Base-by-base conservation (phyloP, 495 filamentous ascomycete species). In the Cercophora sp. region DNA sequence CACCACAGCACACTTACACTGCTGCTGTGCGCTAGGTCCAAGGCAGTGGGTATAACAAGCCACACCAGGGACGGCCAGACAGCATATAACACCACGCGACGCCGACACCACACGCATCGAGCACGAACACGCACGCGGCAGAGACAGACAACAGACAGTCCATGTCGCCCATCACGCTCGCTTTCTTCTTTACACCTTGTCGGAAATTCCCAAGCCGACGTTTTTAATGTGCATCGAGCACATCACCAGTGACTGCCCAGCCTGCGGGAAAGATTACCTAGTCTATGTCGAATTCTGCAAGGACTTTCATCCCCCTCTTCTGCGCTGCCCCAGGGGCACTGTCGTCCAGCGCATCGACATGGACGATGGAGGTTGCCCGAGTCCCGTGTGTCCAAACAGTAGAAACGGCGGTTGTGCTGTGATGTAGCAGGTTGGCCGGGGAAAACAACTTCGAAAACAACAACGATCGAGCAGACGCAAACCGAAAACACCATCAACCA, bases 191-290 rank as follows among this genome's bases (percentile, higher is more conserved):
- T 27, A 32, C 23, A 53, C 2, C 45, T 23, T 25, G 31, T 25
- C 18, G 42, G 29, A 43, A 8, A 47, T 48, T 27, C 32, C 47
- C 50, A 51, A 46, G 25, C 42, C 57, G 49, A 43, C 51, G 45
- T 55, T 52, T 62, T 77, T 74, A 70, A 77, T 77, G 74, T 77
- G 74, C 64, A 70, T 62, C 56, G 71, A 75, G 73, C 65, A 74
- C 60, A 67, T 64, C 58, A 75, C 63, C 60, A 63, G 48, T 49
- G 63, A 72, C 56, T 77, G 74, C 70, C 69, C 70, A 69, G 74
- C 74, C 55, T 77, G 74, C 64, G 71, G 74, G 69, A 76, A 76
- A 60, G 63, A 69, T 58, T 77, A 76, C 52, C 61, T 77, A 51
- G 57, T 76, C 55, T 77, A 69, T 64, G 72, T 76, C 60, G 70